Evolutionary conservation across 208 protist genomes (phyloP).

Genomic region (Herpetomonas samuelpessoai): DNA sequence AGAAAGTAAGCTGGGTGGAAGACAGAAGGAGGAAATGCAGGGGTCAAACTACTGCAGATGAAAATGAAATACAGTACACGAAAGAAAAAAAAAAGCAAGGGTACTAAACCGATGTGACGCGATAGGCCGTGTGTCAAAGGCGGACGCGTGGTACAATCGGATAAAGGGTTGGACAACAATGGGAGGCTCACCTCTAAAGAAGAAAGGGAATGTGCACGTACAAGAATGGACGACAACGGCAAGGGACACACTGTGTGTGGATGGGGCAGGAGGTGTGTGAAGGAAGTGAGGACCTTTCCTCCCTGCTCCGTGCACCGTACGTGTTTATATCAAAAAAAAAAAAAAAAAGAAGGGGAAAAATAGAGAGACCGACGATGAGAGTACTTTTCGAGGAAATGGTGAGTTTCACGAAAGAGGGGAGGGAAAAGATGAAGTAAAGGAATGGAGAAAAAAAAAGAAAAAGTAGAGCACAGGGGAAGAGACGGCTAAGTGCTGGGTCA

Average conservation of each 20-base stretch:
- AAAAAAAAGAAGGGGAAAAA: neutral
- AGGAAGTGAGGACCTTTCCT: neutral
- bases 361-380: no score
- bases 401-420: neutral
- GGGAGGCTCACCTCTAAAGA: no score
- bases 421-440: neutral
- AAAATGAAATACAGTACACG: neutral
- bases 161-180: no score
- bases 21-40: neutral
- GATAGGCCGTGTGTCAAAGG: no score
- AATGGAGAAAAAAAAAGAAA: constrained; percentile 9
- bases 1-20: neutral
- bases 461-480: constrained; percentile 9
- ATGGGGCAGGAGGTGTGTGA: neutral
- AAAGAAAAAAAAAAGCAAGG: neutral
- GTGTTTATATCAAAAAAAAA: neutral
- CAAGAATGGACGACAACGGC: no score
- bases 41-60: neutral
- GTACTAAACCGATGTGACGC: neutral
- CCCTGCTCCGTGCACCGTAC: neutral
- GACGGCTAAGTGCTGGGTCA: neutral
- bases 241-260: neutral
- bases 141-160: no score
- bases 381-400: neutral
- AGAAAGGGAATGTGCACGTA: no score